Conservation (phyloP, 441 rosid genomes). For the Bruguiera hainesii region DNA sequence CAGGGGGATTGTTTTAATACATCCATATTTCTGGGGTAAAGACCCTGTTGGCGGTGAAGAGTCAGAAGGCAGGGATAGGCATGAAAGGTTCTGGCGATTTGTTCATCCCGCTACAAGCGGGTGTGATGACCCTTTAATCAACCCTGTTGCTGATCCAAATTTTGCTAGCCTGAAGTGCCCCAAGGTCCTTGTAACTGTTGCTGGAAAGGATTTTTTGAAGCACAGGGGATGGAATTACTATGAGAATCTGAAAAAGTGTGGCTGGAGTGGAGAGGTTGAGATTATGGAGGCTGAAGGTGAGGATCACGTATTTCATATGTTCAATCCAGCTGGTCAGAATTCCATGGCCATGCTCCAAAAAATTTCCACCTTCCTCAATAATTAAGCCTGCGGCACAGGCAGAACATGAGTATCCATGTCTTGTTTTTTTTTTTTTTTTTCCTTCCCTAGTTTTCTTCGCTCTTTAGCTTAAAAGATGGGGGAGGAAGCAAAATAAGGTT, state of each 20-base stretch:
- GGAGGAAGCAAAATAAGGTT: too few species aligned
- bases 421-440: too few species aligned
- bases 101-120: neutral
- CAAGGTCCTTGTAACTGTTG: constrained; percentile 22
- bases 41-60: constrained; percentile 16
- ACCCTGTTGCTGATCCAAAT: constrained; percentile 20
- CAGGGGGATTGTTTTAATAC: constrained; percentile 10
- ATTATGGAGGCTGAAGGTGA: constrained; percentile 22
- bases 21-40: constrained; percentile 25
- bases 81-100: neutral
- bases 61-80: neutral
- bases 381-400: neutral
- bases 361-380: constrained; percentile 18
- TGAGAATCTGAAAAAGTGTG: constrained; percentile 20
- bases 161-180: constrained; percentile 17
- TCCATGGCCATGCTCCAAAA: constrained; percentile 22
- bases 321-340: constrained; percentile 16
- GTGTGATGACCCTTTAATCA: constrained; percentile 22
- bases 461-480: too few species aligned
- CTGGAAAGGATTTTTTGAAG: constrained; percentile 17
- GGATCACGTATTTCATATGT: constrained; percentile 32
- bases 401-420: too few species aligned
- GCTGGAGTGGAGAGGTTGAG: constrained; percentile 29
- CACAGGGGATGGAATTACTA: constrained; percentile 20
- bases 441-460: too few species aligned